A percentile compares a stretch with the other conserved stretches of the same genome.
Conservation (phyloP, 768 basidiomycete genomes). For the Pleurotus platypus region DNA sequence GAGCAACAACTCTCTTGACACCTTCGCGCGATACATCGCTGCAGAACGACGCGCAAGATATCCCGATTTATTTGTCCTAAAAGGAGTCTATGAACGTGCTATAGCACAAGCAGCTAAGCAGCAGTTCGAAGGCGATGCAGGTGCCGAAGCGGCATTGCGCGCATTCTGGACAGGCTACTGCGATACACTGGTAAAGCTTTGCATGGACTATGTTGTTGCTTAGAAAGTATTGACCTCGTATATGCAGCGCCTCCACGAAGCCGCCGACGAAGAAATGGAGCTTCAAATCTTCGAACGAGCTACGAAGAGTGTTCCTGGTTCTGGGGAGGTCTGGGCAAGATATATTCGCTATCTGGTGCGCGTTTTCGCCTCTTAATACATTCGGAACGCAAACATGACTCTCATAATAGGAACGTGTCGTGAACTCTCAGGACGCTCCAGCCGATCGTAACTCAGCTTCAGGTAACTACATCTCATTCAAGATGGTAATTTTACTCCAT, state of each 20-base stretch:
- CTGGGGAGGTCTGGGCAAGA: constrained; percentile 75
- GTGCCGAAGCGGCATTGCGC: constrained; percentile 55
- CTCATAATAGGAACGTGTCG: constrained; percentile 39
- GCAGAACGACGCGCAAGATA: constrained; percentile 59
- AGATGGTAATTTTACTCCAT: constrained; percentile 9
- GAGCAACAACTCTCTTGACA: constrained; percentile 47
- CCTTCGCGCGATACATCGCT: constrained; percentile 59
- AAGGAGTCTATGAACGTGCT: constrained; percentile 67
- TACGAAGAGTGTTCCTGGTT: constrained; percentile 67
- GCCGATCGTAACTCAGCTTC: constrained; percentile 27
- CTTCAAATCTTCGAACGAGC: constrained; percentile 50
- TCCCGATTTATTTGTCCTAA: constrained; percentile 55
- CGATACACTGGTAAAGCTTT: constrained; percentile 53
- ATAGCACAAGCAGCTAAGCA: constrained; percentile 67
- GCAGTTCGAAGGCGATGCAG: constrained; percentile 48
- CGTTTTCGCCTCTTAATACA: constrained; percentile 1
- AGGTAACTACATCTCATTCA: constrained; percentile 17
- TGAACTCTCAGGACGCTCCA: constrained; percentile 25
- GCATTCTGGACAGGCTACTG: constrained; percentile 74
- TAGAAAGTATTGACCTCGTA: not conserved
- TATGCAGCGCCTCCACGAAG: constrained; percentile 43
- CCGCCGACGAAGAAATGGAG: constrained; percentile 35
- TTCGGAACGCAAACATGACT: not conserved
- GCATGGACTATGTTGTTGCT: not conserved
- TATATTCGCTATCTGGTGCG: constrained; percentile 71